Evolutionary conservation across 75 land plant genomes (phyloP), one percentile per base, ranked within the genome.

Genomic region (Ceratopteris richardii): DNA sequence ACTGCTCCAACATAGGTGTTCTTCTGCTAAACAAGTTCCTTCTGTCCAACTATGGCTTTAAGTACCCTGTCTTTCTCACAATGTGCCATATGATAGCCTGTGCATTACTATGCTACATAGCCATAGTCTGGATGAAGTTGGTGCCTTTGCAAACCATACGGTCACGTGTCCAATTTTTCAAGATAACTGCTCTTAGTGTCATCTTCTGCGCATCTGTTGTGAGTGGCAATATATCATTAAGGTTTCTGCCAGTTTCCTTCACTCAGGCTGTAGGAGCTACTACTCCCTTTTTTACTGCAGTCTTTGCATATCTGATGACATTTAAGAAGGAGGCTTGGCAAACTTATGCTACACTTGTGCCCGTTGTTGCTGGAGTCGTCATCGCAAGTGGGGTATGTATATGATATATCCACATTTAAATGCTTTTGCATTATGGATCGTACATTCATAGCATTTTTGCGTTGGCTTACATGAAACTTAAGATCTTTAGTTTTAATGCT

Each of bases 71-170:
- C 65, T 85, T 88, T 57, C 74, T 88, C 19, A 88, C 94, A 31
- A 85, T 88, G 94, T 88, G 94, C 67, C 94, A 88, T 62, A 88
- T 88, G 94, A 68, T 80, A 7, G 94, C 94, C 20, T 88, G 94
- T 56, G 73, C 90, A 2, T 24, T 80, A 7, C 64, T 82, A 52
- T 82, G 90, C 66, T 82, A 82, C 69, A 36, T 85, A 25, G 79
- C 83, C 48, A 80, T 88, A 19, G 80, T 61, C 19, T 68, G 82
- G 72, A 29, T 88, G 41, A 81, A 82, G 66, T 17, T 82, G 53
- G 94, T 80, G 51, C 94, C 90, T 0, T 58, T 85, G 60, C 94
- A 88, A 74, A 11, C 65, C 17, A 54, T 88, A 25, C 61, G 80
- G 60, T 85, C 94, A 7, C 60, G 80, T 22, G 24, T 67, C 19